Evolutionary conservation across 1,284 basidiomycete species (phyloP).

Genomic region (Vanrija sp.): DNA sequence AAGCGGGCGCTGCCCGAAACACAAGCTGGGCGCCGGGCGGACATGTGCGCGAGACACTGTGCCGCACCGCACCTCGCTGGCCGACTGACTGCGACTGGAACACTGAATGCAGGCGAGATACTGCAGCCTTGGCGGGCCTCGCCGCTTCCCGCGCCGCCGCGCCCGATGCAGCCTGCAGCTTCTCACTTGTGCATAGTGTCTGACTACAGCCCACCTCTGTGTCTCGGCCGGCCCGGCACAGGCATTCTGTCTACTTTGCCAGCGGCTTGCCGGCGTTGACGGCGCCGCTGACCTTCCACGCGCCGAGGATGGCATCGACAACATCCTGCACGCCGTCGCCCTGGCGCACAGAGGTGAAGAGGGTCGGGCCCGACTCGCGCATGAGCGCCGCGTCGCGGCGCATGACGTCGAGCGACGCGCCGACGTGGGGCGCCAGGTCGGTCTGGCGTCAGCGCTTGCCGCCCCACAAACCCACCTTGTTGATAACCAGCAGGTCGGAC

Average conservation of each 20-base stretch:
- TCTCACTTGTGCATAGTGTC: no score
- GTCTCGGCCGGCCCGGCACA: no score
- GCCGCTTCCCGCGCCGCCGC: no score
- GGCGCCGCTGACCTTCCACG: slow-evolving; percentile 65
- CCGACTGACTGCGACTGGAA: no score
- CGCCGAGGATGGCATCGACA: slow-evolving; percentile 74
- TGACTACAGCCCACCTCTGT: no score
- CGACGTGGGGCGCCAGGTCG: slow-evolving; percentile 87
- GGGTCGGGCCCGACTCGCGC: slow-evolving; percentile 88
- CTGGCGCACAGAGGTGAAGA: slow-evolving; percentile 84
- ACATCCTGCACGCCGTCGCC: slow-evolving; percentile 78
- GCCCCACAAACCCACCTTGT: slow-evolving; percentile 62
- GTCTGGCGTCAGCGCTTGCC: slow-evolving; percentile 55
- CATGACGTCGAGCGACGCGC: slow-evolving; percentile 93
- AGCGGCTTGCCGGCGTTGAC: slow-evolving; percentile 27
- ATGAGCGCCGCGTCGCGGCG: slow-evolving; percentile 85
- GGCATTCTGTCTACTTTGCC: not conserved
- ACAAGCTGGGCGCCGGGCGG: no score
- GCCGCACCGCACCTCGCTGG: no score
- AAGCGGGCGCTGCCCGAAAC: no score
- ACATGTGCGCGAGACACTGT: no score
- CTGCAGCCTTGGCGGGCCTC: no score
- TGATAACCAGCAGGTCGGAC: slow-evolving; percentile 89
- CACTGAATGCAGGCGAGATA: no score
- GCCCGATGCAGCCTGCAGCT: no score